Conservation (phyloP, 2,329 filamentous ascomycete genomes). For the Tolypocladium album region DNA sequence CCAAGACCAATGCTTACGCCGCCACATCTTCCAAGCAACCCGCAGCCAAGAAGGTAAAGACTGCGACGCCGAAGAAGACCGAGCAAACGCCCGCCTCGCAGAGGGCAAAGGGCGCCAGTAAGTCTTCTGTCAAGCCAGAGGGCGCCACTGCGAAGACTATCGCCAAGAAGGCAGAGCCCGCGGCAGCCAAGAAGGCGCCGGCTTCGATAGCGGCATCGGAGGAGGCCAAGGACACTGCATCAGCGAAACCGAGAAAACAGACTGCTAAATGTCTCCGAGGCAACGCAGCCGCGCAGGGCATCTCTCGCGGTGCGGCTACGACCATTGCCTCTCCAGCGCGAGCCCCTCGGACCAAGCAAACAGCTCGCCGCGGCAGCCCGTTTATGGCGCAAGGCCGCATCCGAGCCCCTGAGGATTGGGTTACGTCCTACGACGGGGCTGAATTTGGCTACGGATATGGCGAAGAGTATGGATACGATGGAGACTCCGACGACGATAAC, state of each 20-base stretch:
- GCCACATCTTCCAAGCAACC: neutral
- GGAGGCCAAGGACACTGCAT: neutral
- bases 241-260: constrained; percentile 1
- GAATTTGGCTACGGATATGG: too few species aligned
- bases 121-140: too few species aligned
- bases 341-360: constrained; percentile 7
- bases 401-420: neutral
- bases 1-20: neutral
- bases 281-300: constrained; percentile 1
- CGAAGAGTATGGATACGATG: too few species aligned
- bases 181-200: neutral
- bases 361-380: constrained; percentile 15
- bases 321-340: neutral
- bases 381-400: constrained; percentile 13
- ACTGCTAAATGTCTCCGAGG: constrained; percentile 1
- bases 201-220: neutral
- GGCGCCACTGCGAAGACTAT: neutral
- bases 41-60: constrained; percentile 9
- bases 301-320: neutral
- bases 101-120: neutral
- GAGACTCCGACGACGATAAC: neutral
- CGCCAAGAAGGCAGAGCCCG: neutral
- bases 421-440: neutral
- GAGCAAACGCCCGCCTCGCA: neutral
- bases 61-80: neutral